Percentiles rank a stretch among this genome's conserved stretches.
phyloP scores from a whole-genome alignment of 345 rosid species.

The Hibiscus trionum region DNA sequence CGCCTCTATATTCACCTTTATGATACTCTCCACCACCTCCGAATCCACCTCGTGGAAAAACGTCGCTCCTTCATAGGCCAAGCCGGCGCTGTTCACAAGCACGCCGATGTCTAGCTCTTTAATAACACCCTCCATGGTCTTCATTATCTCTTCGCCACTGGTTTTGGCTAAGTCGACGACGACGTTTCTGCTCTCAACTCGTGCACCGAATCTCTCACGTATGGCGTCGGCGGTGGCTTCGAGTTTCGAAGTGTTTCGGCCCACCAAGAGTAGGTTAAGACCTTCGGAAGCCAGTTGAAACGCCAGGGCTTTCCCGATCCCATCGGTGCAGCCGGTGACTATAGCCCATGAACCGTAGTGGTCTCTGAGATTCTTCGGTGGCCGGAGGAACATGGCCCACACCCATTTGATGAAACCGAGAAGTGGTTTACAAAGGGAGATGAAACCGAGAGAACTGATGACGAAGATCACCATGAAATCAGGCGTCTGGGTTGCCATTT shows the following conservation, averaged over 20 bases:
- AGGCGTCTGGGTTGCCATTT: slow-evolving; percentile 13
- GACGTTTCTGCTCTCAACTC: slow-evolving; percentile 12
- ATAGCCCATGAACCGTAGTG: slow-evolving; percentile 41
- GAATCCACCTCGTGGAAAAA: slow-evolving; percentile 36
- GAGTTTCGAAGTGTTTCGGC: slow-evolving; percentile 34
- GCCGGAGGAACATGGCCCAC: slow-evolving; percentile 26
- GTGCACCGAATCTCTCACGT: not conserved
- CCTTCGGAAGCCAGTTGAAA: slow-evolving; percentile 36
- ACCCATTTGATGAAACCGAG: slow-evolving; percentile 27
- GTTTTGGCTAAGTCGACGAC: slow-evolving; percentile 25
- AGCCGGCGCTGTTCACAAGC: slow-evolving; percentile 35
- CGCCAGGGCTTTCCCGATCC: slow-evolving; percentile 41
- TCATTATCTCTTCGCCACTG: slow-evolving; percentile 21
- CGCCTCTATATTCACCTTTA: slow-evolving; percentile 37
- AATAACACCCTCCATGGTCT: slow-evolving; percentile 9
- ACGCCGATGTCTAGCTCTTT: slow-evolving; percentile 38
- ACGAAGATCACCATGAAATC: not conserved
- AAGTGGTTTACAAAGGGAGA: slow-evolving; percentile 11
- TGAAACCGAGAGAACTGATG: slow-evolving; percentile 22
- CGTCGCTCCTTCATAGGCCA: slow-evolving; percentile 21
- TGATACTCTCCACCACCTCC: slow-evolving; percentile 24
- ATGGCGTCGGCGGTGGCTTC: slow-evolving; percentile 20
- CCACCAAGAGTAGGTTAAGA: slow-evolving; percentile 31
- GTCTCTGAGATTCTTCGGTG: slow-evolving; percentile 28
- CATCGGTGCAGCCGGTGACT: slow-evolving; percentile 40